Conservation (phyloP, 306 rosid species). For the Macrotyloma uniflorum region DNA sequence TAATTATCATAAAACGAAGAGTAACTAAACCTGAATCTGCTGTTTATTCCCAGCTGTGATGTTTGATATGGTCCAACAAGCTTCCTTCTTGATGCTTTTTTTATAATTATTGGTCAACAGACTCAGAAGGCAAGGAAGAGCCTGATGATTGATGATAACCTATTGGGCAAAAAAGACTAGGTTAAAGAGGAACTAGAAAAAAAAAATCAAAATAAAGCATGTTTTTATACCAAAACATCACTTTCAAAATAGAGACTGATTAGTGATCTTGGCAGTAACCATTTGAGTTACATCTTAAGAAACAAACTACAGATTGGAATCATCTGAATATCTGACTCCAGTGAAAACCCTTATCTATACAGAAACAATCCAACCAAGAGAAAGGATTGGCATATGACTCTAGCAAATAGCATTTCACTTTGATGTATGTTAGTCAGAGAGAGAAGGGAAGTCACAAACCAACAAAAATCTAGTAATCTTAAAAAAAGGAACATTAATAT, state of each 20-base stretch:
- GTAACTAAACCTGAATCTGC: constrained; percentile 79
- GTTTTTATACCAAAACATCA: neutral
- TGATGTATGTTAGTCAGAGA: neutral
- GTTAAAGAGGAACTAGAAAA: neutral
- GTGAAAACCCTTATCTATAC: neutral
- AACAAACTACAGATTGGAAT: neutral
- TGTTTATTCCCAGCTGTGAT: constrained; percentile 96
- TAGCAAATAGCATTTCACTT: constrained; percentile 6
- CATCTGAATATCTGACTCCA: neutral
- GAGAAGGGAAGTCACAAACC: neutral
- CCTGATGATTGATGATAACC: constrained; percentile 85
- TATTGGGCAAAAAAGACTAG: constrained; percentile 33
- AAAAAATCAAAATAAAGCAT: neutral
- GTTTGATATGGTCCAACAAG: constrained; percentile 96
- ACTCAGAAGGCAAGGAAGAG: constrained; percentile 74
- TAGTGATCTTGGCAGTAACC: neutral
- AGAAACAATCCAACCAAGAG: neutral
- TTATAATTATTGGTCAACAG: constrained; percentile 79
- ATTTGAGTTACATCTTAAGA: neutral
- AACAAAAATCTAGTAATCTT: neutral
- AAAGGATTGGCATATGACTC: constrained; percentile 1
- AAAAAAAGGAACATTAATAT: neutral
- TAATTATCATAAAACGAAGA: neutral
- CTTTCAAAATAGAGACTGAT: neutral
- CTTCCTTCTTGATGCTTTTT: constrained; percentile 97